Base-by-base conservation (phyloP, 352 stramenopile species). In the Globisporangium polare region DNA sequence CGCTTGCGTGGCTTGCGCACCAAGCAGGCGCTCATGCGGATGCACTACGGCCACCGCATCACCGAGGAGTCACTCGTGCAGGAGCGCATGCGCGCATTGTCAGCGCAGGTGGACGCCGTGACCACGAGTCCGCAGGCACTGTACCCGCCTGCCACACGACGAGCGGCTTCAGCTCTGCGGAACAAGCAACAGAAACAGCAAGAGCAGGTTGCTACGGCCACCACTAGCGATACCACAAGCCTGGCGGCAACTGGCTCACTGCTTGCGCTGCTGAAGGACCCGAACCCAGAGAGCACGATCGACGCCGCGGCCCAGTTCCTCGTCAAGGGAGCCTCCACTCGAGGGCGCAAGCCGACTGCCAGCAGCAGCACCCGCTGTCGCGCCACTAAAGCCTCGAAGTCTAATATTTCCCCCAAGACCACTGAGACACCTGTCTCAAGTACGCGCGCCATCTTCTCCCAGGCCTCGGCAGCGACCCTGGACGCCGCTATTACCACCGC, bases 21-120 rank as follows among this genome's bases (percentile, higher is more conserved):
- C 18, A 87, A 86, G 65, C 80, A 89, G 59, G 80, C 80, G 51
- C 78, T 89, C 60, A 86, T 87, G 80, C 80, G 80, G 18, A 87
- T 86, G 77, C 74, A 89, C 66, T 76, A 75, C 24, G 77, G 79
- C 33, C 79, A 89, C 60, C 67, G 79, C 51, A 75, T 89, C 47
- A 87, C 69, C 46, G 79, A 87, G 54, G 80, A 89, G 46, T 85
- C 74, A 31, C 75, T 89, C 60, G 60, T 83, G 26, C 77, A 86
- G 60, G 80, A 89, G 58, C 77, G 78, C 2, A 58, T 87, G 47
- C 80, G 77, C 10, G 57, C 74, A 45, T 71, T 87, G 35, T 41
- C 64, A 1, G 58, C 42, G 5, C 59, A 65, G 29, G 59, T 65
- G n/a, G 59, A 65, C 39, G 43, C 53, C 15, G 49, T 50, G 37